Conservation (phyloP, 2,329 filamentous ascomycete species). For the Penicillium sp. region DNA sequence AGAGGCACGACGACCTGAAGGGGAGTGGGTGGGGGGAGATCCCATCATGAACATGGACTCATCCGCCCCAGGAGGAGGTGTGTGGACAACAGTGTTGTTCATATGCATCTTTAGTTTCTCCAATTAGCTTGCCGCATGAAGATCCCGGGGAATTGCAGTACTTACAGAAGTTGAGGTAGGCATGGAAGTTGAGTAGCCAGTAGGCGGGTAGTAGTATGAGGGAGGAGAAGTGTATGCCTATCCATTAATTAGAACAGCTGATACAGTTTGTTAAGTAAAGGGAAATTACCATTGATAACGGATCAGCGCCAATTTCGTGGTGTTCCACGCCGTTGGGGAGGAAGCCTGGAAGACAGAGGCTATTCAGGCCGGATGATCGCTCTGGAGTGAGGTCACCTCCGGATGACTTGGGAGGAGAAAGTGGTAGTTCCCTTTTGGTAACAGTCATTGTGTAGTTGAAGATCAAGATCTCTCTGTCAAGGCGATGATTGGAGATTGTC, state of each 20-base stretch:
- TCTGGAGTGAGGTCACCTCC: constrained; percentile 17
- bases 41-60: constrained; percentile 1
- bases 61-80: neutral
- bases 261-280: neutral
- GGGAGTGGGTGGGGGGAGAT: constrained; percentile 2
- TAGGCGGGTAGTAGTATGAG: neutral
- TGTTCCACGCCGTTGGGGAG: neutral
- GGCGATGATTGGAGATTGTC: constrained; percentile 1
- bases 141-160: neutral
- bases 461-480: neutral
- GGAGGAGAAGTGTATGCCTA: neutral
- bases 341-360: neutral
- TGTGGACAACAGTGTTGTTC: neutral
- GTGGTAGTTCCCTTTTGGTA: constrained; percentile 20
- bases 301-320: neutral
- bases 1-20: neutral
- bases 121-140: neutral
- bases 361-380: neutral
- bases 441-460: constrained; percentile 6
- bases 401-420: constrained; percentile 30
- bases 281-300: neutral
- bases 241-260: neutral
- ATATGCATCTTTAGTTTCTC: neutral
- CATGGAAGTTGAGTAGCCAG: neutral
- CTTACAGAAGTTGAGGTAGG: neutral